A percentile compares a stretch with the other conserved stretches of the same genome.
Conservation (phyloP, 2,329 filamentous ascomycete species). For the Penicillium concentricum region DNA sequence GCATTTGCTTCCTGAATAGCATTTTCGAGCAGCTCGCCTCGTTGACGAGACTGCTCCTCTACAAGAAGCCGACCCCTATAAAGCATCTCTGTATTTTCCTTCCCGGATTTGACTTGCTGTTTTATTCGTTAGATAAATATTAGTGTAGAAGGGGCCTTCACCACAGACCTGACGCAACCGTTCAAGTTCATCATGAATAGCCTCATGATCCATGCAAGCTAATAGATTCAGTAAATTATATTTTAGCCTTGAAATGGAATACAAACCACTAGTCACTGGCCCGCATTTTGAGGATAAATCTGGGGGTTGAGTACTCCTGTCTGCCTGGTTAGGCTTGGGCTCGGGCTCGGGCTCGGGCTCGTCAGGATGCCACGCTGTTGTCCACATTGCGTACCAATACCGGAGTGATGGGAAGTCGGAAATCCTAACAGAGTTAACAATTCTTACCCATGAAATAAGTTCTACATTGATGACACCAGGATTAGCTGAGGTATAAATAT, state of each 20-base stretch:
- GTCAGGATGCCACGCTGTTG: neutral
- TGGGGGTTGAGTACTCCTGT: neutral
- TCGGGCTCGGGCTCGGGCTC: neutral
- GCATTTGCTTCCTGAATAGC: neutral
- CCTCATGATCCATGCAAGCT: neutral
- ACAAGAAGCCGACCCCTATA: neutral
- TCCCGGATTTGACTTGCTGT: neutral
- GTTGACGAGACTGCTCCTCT: constrained; percentile 8
- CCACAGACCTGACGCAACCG: neutral
- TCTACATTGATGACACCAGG: neutral
- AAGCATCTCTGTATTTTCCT: neutral
- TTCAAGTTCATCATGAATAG: neutral
- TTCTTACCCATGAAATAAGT: neutral
- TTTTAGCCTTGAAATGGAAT: neutral
- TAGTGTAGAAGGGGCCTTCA: too few species aligned
- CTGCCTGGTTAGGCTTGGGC: neutral
- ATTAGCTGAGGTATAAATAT: neutral
- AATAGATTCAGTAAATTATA: neutral
- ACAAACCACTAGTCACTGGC: neutral
- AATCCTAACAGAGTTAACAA: neutral
- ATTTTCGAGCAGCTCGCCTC: constrained; percentile 1
- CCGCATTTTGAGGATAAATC: neutral
- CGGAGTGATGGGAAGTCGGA: neutral
- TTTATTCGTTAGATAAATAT: neutral
- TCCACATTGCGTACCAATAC: neutral